Conservation (phyloP, 352 stramenopile genomes). For the Ochromonadaceae sp. region DNA sequence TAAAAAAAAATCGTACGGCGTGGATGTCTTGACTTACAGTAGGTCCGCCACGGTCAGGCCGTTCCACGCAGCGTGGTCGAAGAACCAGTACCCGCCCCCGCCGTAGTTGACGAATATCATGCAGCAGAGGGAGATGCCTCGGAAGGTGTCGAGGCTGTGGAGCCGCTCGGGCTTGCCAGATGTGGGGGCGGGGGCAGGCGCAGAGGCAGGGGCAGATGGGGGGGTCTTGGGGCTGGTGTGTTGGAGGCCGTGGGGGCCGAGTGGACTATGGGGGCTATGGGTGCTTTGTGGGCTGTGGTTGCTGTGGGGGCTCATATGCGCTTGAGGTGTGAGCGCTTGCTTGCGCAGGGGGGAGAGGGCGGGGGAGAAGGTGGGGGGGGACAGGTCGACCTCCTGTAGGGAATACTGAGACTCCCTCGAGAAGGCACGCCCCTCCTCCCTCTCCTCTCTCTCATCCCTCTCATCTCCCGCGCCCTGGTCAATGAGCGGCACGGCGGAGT, state of each 20-base stretch:
- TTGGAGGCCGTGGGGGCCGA: background rate
- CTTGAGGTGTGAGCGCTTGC: background rate
- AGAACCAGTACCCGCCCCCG: conserved; percentile 43
- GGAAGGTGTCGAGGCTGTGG: conserved; percentile 45
- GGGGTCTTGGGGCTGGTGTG: background rate
- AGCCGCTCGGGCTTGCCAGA: conserved; percentile 26
- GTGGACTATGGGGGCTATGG: background rate
- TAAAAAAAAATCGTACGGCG: too few species aligned
- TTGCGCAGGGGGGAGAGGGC: too few species aligned
- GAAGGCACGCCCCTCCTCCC: too few species aligned
- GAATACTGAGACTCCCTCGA: too few species aligned
- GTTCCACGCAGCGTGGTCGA: conserved; percentile 54
- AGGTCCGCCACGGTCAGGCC: conserved; percentile 51
- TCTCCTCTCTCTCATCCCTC: too few species aligned
- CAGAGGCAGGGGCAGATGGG: background rate
- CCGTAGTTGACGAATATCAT: conserved; percentile 74
- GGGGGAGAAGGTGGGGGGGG: too few species aligned
- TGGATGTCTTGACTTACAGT: too few species aligned
- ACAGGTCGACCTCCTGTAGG: too few species aligned
- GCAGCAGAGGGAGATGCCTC: conserved; percentile 46
- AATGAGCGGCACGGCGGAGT: too few species aligned
- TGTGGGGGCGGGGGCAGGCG: background rate
- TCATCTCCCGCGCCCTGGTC: too few species aligned
- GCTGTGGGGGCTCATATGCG: background rate
- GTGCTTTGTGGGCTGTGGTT: background rate